Percentiles rank a stretch among this genome's conserved stretches.
phyloP scores from a whole-genome alignment of 2,329 filamentous ascomycete species.

The Leptographium lundbergii region DNA sequence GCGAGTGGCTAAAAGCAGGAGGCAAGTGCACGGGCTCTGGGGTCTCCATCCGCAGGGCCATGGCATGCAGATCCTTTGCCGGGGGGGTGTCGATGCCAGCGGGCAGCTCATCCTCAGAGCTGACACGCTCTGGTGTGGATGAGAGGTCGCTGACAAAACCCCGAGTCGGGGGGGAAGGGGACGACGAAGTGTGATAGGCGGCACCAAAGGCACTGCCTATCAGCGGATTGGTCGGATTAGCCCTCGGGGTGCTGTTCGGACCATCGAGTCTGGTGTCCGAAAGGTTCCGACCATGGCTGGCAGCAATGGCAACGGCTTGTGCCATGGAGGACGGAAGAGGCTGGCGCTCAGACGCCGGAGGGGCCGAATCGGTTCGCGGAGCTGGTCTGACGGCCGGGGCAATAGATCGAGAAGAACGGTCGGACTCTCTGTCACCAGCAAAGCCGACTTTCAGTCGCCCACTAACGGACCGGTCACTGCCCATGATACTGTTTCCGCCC shows the following conservation, averaged over 20 bases:
- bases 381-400: conserved; percentile 27
- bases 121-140: conserved; percentile 37
- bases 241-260: background rate
- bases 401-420: conserved; percentile 40
- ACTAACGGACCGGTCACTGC: conserved; percentile 4
- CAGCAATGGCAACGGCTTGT: conserved; percentile 13
- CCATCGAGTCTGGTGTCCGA: conserved; percentile 29
- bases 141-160: conserved; percentile 30
- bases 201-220: background rate
- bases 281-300: conserved; percentile 31
- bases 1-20: conserved; percentile 65
- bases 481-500: conserved; percentile 7
- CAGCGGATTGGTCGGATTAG: background rate
- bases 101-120: conserved; percentile 42
- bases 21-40: conserved; percentile 68
- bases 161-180: conserved; percentile 21
- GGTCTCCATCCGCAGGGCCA: conserved; percentile 43
- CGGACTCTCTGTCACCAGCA: conserved; percentile 33
- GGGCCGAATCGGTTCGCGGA: conserved; percentile 37
- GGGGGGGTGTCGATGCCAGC: conserved; percentile 21
- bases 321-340: conserved; percentile 20
- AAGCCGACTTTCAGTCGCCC: conserved; percentile 41
- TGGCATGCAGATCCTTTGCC: conserved; percentile 38
- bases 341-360: conserved; percentile 28
- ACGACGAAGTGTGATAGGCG: background rate